Base-by-base conservation (phyloP, 2,329 filamentous ascomycete genomes). In the Fusarium burgessii region DNA sequence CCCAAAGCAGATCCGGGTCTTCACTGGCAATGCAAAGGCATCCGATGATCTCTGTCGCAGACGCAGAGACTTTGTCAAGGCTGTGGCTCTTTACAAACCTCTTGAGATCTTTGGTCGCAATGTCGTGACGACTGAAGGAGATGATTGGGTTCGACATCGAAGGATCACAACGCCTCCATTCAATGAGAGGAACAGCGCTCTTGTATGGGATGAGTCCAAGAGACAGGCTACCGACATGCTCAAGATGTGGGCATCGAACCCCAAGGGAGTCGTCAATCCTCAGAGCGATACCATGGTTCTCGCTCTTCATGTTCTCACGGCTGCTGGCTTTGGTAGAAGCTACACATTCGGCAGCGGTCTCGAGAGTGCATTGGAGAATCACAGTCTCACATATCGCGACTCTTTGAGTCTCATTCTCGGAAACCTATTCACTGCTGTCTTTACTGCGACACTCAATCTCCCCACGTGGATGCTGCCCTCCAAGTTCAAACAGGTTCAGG, bases 41-140 rank as follows among this genome's bases (percentile, higher is more conserved):
- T 61, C 58, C 1, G 70, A 73, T 11, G 70, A 73, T 5, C 54
- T 73, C 1, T 73, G 71, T 41, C 67, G 67, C 9, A 46, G 70
- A 12, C 70, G 71, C 7, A 66, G 40, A 6, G 71, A 73, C 12
- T 73, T 73, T 55, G 70, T 73, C 0, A 73, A 73, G 35, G 67
- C 70, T 1, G 70, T 73, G 2, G 63, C 62, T 20, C 58, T 73
- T 13, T 73, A 73, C 29, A 73, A 71, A 3, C 71, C 71, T 3
- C 67, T 73, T 0, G 71, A 73, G 54, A 73, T 73, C 14, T 73
- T 73, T 32, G 71, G 71, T 4, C 58, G 62, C 27, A 73, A 73
- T 36, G 70, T 73, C 0, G 71, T 73, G 11, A 73, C 71, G 0
- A 73, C 71, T 6, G 70, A 73, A 35, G 70, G 70, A 6, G 70